Conservation (phyloP, 345 rosid species). For the Firmiana major region DNA sequence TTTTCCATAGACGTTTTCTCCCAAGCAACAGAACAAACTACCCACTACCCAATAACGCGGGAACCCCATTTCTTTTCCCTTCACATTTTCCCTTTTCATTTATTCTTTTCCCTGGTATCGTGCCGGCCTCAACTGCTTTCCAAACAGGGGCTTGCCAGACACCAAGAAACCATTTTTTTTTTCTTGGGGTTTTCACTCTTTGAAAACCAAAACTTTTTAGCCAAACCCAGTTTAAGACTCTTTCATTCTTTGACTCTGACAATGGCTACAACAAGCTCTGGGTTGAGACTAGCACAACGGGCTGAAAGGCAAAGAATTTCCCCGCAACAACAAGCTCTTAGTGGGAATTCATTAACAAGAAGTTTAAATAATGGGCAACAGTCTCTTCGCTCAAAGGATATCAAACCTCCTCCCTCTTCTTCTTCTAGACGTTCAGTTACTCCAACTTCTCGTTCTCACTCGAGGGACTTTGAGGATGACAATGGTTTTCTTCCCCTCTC, state of each 20-base stretch:
- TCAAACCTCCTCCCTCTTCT: conserved; percentile 29
- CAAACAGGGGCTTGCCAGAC: not conserved
- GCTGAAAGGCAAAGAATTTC: conserved; percentile 35
- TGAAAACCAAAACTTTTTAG: not conserved
- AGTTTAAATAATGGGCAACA: conserved; percentile 35
- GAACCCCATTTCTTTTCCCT: conserved; percentile 28
- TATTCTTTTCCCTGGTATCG: conserved; percentile 22
- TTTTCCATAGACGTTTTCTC: conserved; percentile 2
- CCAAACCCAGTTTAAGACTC: conserved; percentile 1
- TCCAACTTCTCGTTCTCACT: conserved; percentile 52
- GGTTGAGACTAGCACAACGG: conserved; percentile 32
- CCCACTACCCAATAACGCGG: conserved; percentile 29
- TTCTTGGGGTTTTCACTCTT: conserved; percentile 15
- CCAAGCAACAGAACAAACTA: not conserved
- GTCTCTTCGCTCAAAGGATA: conserved; percentile 40
- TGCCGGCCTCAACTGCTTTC: conserved; percentile 34
- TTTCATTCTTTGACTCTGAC: not conserved
- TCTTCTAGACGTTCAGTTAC: conserved; percentile 64
- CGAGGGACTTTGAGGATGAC: conserved; percentile 39
- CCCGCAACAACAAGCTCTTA: conserved; percentile 24
- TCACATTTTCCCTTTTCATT: conserved; percentile 13
- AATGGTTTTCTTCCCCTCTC: conserved; percentile 38
- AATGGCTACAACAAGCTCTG: conserved; percentile 35
- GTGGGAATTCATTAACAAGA: conserved; percentile 28
- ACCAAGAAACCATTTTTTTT: not conserved